Evolutionary conservation across 495 filamentous ascomycete species (phyloP), one percentile per base, ranked within the genome.

Genomic region (Usnea hakonensis): DNA sequence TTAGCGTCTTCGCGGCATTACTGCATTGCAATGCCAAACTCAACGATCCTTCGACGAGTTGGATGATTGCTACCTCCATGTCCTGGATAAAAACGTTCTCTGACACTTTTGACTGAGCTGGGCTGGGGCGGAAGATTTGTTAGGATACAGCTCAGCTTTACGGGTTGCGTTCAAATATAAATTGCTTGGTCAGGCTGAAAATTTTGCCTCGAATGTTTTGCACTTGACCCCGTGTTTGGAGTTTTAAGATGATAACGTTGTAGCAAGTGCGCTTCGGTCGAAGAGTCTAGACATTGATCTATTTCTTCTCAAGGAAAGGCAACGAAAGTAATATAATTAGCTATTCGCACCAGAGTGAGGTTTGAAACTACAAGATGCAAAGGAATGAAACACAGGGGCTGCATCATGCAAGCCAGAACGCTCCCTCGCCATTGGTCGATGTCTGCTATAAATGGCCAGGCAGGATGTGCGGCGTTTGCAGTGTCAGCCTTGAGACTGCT

Each of bases 21-120:
- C 41, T 33, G 37, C 58, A 52, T 13, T 23, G 6, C 33, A 21
- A 50, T 28, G 58, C 58, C 10, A 52, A 52, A 11, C n/a, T 37
- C 43, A 52, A 17, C 5, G 58, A 44, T 19, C 43, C 41, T 17
- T 48, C 37, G 32, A 52, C 6, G 11, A 50, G 9, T 35, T 36
- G 32, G 5, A 60, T 28, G 21, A 52, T 50, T 19, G 58, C n/a
- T 37, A 14, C 43, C 26, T 60, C 58, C 58, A 52, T 60, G 8
- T 50, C 13, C 46, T 50, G 5, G 46, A 14, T 14, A 26, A 23
- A 26, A 30, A 50, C 13, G 11, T 28, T 50, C 16, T 30, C 46
- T 13, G 4, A 3, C 30, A 16, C 1, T 28, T 28, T 30, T 14
- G 9, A 26, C 13, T 50, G 46, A 28, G 46, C 14, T 50, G 13